A percentile compares a stretch with the other conserved stretches of the same genome.
Conservation (phyloP, 495 filamentous ascomycete species). For the Penicillium simplicissimum region DNA sequence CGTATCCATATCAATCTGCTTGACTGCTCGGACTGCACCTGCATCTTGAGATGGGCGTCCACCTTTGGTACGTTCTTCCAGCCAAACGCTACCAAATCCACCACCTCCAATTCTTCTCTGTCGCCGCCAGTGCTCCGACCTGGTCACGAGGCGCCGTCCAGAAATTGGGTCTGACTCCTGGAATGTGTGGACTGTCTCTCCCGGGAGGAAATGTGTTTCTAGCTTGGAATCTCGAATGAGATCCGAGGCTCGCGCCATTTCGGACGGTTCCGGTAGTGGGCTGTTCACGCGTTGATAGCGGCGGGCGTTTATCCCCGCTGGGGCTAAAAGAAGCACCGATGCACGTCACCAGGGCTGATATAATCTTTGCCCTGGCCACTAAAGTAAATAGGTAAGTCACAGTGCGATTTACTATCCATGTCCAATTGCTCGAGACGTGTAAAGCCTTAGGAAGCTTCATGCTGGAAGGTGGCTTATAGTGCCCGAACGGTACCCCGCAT, state of each 20-base stretch:
- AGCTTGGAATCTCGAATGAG: conserved; percentile 31
- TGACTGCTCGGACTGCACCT: conserved; percentile 13
- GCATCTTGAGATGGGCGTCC: not conserved
- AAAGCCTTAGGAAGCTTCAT: no score
- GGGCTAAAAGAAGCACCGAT: not conserved
- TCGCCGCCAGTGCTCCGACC: conserved; percentile 31
- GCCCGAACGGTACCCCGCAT: no score
- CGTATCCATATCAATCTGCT: conserved; percentile 15
- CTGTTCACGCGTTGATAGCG: not conserved
- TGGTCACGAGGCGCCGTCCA: conserved; percentile 11
- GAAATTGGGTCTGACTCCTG: conserved; percentile 12
- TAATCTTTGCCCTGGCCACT: not conserved
- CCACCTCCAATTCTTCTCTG: conserved; percentile 30
- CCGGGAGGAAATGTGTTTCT: conserved; percentile 24
- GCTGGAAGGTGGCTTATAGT: no score
- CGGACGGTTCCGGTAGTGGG: not conserved
- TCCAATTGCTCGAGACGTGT: no score
- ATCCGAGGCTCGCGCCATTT: conserved; percentile 20
- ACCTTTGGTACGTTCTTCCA: conserved; percentile 26
- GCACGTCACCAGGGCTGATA: not conserved
- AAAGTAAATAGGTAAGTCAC: no score
- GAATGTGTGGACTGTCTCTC: conserved; percentile 17
- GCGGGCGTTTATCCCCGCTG: not conserved
- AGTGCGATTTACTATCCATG: no score
- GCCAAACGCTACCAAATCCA: conserved; percentile 36